Evolutionary conservation across 192 early-diverging fungal species (phyloP).

Genomic region (Linnemannia elongata): DNA sequence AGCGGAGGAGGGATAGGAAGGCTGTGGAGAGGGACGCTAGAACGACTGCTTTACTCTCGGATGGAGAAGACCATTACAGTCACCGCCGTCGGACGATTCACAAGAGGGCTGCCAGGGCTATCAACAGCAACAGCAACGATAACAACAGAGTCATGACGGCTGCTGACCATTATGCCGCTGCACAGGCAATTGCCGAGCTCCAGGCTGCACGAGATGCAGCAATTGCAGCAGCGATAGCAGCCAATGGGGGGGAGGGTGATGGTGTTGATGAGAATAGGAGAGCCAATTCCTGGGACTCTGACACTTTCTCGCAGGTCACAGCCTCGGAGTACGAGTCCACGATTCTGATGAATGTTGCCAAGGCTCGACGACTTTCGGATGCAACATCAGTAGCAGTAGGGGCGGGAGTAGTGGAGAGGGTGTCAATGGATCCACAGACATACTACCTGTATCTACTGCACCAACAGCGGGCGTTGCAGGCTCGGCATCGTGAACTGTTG

Average conservation of each 20-base stretch:
- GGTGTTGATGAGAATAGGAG: background rate
- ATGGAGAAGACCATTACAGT: background rate
- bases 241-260: background rate
- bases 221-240: background rate
- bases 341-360: background rate
- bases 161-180: background rate
- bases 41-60: background rate
- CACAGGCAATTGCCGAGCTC: background rate
- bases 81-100: background rate
- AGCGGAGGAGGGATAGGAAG: slow-evolving; percentile 3
- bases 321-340: background rate
- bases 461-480: background rate
- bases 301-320: background rate
- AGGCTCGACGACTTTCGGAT: background rate
- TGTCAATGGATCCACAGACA: background rate
- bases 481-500: background rate
- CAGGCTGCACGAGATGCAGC: background rate
- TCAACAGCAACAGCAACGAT: background rate
- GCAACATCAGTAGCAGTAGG: background rate
- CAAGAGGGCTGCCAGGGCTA: background rate
- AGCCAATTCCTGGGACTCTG: background rate
- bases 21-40: background rate
- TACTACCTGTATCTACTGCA: background rate
- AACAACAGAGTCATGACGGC: background rate
- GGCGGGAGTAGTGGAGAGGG: too few species aligned